A percentile compares a stretch with the other conserved stretches of the same genome.
These are phyloP conservation scores for Ophiosphaerella korrae DNA, from an alignment of 2,329 filamentous ascomycete genomes.

Conservation along the genomic window DNA sequence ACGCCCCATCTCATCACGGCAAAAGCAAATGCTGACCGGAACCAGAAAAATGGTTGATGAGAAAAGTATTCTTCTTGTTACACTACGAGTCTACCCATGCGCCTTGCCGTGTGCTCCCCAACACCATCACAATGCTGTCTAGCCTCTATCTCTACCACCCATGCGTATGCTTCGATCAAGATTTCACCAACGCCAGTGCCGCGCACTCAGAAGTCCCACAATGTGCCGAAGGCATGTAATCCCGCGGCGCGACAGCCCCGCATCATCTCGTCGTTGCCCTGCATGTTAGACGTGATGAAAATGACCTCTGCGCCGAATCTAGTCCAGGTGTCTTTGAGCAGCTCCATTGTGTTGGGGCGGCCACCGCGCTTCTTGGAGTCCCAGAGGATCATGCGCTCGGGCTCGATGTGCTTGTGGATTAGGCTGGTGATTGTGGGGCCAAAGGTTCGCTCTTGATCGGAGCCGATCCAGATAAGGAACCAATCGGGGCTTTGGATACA, in stretches of 20 bases:
- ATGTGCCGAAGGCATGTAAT: slow-evolving; percentile 42
- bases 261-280: slow-evolving; percentile 47
- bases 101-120: not conserved
- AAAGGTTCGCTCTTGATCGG: slow-evolving; percentile 43
- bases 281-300: slow-evolving; percentile 44
- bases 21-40: not conserved
- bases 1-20: not conserved
- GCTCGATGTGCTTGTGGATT: slow-evolving; percentile 40
- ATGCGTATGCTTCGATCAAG: not conserved
- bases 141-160: not conserved
- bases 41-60: not conserved
- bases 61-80: not conserved
- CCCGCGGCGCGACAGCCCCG: slow-evolving; percentile 38
- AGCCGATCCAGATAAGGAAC: slow-evolving; percentile 47
- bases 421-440: slow-evolving; percentile 41
- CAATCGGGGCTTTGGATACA: slow-evolving; percentile 44
- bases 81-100: not conserved
- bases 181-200: not conserved
- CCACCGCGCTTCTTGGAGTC: slow-evolving; percentile 44
- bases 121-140: slow-evolving; percentile 2
- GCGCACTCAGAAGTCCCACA: slow-evolving; percentile 36
- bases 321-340: slow-evolving; percentile 42
- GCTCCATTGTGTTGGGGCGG: slow-evolving; percentile 38
- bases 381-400: slow-evolving; percentile 46
- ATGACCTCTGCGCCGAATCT: slow-evolving; percentile 42